Conservation (phyloP, 192 early-diverging fungal genomes). For the Jimgerdemannia flammicorona region DNA sequence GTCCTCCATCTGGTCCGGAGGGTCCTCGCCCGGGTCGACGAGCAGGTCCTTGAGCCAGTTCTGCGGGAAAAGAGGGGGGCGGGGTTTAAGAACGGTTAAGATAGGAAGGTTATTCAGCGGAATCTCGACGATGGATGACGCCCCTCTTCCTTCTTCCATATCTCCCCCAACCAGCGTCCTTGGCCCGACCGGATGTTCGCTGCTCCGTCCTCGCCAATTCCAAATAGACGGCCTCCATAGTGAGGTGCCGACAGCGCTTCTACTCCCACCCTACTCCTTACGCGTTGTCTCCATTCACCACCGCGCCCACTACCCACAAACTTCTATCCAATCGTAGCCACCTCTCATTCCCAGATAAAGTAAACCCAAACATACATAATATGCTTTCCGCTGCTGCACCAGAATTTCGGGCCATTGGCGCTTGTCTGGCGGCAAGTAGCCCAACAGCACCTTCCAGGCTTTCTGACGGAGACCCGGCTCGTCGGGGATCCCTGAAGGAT, state of each 20-base stretch:
- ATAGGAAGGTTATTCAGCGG: too few relatives aligned
- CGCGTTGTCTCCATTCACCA: background rate
- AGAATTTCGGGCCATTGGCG: constrained; percentile 49
- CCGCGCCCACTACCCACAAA: background rate
- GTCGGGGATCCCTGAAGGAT: constrained; percentile 64
- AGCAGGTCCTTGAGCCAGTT: constrained; percentile 63
- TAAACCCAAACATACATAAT: constrained; percentile 49
- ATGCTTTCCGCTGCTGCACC: constrained; percentile 42
- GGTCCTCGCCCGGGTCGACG: constrained; percentile 48
- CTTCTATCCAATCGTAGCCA: background rate
- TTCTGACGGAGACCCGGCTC: constrained; percentile 51
- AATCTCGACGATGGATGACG: too few relatives aligned
- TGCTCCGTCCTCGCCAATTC: too few relatives aligned
- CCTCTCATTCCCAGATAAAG: background rate
- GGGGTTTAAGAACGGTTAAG: background rate
- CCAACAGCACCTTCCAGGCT: constrained; percentile 69
- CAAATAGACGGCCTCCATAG: too few relatives aligned
- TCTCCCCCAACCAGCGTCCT: too few relatives aligned
- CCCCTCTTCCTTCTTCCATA: too few relatives aligned
- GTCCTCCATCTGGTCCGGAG: constrained; percentile 36
- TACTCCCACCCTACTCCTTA: too few relatives aligned
- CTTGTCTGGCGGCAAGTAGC: constrained; percentile 66
- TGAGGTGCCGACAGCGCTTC: too few relatives aligned
- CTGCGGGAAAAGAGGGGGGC: constrained; percentile 13
- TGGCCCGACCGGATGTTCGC: too few relatives aligned